Evolutionary conservation across 768 basidiomycete species (phyloP), one percentile per base, ranked within the genome.

Genomic region (Pisolithus sp.): DNA sequence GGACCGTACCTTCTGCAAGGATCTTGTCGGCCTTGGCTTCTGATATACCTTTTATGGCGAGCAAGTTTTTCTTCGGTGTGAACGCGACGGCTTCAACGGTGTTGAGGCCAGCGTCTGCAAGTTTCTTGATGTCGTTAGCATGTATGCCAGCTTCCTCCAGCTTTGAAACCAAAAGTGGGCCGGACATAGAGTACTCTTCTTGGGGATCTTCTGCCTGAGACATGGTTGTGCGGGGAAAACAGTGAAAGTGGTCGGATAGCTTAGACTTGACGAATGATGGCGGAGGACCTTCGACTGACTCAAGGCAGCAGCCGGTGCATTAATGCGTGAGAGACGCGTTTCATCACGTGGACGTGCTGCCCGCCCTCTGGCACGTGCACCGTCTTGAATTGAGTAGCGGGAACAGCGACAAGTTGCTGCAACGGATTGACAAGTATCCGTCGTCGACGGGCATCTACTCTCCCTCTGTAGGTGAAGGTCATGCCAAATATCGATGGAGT

Each of bases 21-120:
- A 99, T 96, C 74, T 93, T 98, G 66, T 99, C 96, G 2, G 96
- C 96, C 66, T 98, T 99, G 56, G 85, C 79, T 59, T 99, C 96
- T 23, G 92, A 93, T 44, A 99, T 96, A 9, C 96, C 96, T 69
- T 97, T 98, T 60, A 98, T 94, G 5, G 82, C 79, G 52, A 90
- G 79, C 31, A 98, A 73, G 48, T 76, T 76, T 73, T 97, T 98
- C 80, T 97, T 96, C 13, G 95, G 91, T 0, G 94, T 97, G 64
- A 93, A 97, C 31, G 93, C 94, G 47, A 98, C 92, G 15, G 92
- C 82, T 66, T 99, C 96, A 56, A 99, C 83, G 2, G 96, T 98
- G 67, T 95, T 81, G 53, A 89, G 78, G 12, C 96, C 96, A 28
- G 89, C 91, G 47, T 96, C 94, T 12, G 81, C 68, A 44, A 99